Evolutionary conservation across 2,329 filamentous ascomycete species (phyloP).

Genomic region (Fusarium temperatum): DNA sequence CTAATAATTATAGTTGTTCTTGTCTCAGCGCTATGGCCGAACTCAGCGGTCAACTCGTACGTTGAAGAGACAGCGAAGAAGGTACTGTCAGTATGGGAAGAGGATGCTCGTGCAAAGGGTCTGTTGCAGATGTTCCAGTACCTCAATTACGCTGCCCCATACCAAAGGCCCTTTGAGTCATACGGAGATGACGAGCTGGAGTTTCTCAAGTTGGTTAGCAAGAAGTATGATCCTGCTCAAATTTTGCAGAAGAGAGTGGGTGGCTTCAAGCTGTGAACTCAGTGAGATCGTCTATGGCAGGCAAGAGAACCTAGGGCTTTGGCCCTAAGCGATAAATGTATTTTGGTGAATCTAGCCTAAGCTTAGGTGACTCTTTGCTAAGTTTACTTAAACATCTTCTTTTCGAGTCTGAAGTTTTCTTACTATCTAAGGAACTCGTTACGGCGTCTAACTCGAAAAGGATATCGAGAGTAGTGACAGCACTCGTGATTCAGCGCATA

Average conservation of each 20-base stretch:
- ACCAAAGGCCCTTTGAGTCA: neutral
- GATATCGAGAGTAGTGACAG: neutral
- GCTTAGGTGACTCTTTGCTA: neutral
- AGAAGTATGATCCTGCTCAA: slow-evolving; percentile 1
- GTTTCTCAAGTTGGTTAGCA: neutral
- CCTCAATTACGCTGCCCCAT: neutral
- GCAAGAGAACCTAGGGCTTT: neutral
- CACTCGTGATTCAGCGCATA: too few relatives aligned
- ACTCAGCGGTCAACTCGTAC: neutral
- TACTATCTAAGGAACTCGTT: neutral
- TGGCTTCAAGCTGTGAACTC: neutral
- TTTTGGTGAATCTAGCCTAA: neutral
- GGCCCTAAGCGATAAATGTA: neutral
- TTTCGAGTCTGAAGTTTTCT: neutral
- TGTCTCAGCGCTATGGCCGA: neutral
- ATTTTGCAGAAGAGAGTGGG: slow-evolving; percentile 3
- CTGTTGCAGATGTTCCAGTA: neutral
- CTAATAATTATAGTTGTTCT: neutral
- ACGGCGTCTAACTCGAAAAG: rapidly evolving
- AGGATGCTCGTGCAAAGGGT: neutral
- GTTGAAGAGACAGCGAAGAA: rapidly evolving
- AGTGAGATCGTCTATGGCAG: rapidly evolving
- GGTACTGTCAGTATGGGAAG: neutral
- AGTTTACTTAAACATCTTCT: neutral
- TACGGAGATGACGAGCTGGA: neutral